These are phyloP conservation scores for Colletotrichum higginsianum DNA, from an alignment of 2,329 filamentous ascomycete species.

Conservation along the genomic window DNA sequence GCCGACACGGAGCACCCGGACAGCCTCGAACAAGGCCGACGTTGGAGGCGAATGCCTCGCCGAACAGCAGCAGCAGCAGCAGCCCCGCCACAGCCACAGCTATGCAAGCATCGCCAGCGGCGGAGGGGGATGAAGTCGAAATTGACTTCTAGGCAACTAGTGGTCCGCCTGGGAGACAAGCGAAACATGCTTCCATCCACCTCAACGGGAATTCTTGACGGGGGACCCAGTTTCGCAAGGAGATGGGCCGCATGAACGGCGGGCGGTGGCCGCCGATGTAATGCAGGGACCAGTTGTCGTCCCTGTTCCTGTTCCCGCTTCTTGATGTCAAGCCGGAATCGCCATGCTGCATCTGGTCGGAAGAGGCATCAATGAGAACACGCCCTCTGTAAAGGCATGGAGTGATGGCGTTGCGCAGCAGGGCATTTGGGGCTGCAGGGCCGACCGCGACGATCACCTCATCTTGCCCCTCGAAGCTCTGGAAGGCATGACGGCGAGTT, in stretches of 20 bases:
- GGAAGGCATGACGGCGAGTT: background rate
- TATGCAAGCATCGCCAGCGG: background rate
- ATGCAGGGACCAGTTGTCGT: constrained; percentile 2
- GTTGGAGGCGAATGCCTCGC: background rate
- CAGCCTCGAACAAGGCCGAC: background rate
- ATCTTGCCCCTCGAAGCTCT: too few species aligned
- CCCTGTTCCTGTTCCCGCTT: background rate
- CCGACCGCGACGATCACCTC: background rate
- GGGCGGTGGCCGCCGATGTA: background rate
- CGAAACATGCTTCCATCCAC: background rate
- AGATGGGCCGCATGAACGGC: background rate
- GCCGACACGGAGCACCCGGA: background rate
- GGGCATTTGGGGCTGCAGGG: background rate
- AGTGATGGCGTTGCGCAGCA: constrained; percentile 14
- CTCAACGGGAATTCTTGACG: background rate
- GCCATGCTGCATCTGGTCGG: background rate
- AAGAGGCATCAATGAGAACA: background rate
- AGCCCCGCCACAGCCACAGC: background rate
- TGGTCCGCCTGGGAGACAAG: background rate
- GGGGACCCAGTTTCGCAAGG: background rate
- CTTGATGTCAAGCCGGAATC: background rate
- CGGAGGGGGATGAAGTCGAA: constrained; percentile 11
- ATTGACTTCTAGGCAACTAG: constrained; percentile 15
- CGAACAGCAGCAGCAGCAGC: background rate
- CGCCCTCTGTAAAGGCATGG: background rate